Evolutionary conservation across 192 early-diverging fungal genomes (phyloP).

Genomic region (Coemansia sp.): DNA sequence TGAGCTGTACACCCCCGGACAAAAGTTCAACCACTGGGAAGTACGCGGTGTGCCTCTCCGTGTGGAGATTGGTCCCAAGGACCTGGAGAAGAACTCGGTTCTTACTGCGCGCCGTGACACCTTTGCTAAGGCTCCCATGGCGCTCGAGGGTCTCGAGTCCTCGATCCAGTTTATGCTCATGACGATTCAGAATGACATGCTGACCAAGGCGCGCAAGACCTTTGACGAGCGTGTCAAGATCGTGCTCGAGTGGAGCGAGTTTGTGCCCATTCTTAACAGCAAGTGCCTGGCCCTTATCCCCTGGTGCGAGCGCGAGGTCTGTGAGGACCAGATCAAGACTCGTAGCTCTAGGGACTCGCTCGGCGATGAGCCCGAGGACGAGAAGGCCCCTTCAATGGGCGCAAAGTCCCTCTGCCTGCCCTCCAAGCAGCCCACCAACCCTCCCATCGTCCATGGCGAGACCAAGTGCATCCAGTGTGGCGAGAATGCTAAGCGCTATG

Average conservation of each 20-base stretch:
- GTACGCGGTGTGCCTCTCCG: conserved; percentile 95
- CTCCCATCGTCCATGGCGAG: conserved; percentile 74
- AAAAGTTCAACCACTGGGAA: conserved; percentile 99
- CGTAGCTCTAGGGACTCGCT: conserved; percentile 68
- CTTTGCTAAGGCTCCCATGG: conserved; percentile 60
- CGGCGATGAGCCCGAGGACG: conserved; percentile 81
- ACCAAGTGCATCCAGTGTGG: conserved; percentile 89
- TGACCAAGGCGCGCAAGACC: conserved; percentile 73
- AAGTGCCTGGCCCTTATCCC: conserved; percentile 89
- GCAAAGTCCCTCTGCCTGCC: conserved; percentile 99
- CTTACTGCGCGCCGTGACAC: conserved; percentile 84
- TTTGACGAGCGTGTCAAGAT: conserved; percentile 74
- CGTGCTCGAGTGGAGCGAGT: conserved; percentile 89
- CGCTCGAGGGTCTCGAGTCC: conserved; percentile 61
- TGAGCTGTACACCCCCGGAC: conserved; percentile 87
- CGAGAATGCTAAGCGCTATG: conserved; percentile 74
- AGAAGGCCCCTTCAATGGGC: conserved; percentile 98
- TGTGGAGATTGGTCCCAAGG: conserved; percentile 96
- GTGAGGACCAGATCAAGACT: conserved; percentile 98
- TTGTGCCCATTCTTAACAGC: conserved; percentile 85
- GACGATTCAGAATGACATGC: conserved; percentile 90
- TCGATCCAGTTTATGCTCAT: conserved; percentile 64
- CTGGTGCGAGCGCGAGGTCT: conserved; percentile 90
- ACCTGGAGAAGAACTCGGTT: conserved; percentile 79
- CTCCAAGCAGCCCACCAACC: conserved; percentile 86